These are phyloP conservation scores for Coemansia sp. DNA, from an alignment of 192 early-diverging fungal genomes.

Conservation along the genomic window DNA sequence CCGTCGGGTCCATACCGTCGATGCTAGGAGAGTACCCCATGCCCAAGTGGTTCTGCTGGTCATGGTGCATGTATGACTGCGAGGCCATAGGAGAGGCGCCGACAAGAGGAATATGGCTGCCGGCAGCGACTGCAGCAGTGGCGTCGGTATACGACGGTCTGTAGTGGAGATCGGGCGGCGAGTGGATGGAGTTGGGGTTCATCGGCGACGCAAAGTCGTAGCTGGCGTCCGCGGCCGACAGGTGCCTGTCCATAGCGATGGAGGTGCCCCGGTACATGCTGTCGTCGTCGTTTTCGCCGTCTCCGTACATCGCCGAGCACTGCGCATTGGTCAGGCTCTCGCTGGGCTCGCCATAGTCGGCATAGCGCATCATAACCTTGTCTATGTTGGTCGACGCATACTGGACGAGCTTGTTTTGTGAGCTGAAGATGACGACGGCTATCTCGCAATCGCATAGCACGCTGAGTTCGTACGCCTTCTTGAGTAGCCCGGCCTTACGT, in stretches of 20 bases:
- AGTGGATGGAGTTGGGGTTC: constrained; percentile 11
- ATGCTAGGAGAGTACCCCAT: constrained; percentile 38
- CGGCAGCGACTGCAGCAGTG: constrained; percentile 12
- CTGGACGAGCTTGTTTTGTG: constrained; percentile 90
- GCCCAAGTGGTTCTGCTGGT: constrained; percentile 28
- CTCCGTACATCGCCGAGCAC: constrained; percentile 36
- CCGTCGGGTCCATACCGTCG: constrained; percentile 25
- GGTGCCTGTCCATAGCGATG: constrained; percentile 17
- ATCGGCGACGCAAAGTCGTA: constrained; percentile 34
- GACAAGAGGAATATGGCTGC: neutral
- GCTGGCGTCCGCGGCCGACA: constrained; percentile 3
- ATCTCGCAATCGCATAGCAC: constrained; percentile 96
- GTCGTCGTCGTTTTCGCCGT: constrained; percentile 45
- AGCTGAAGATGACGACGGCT: constrained; percentile 92
- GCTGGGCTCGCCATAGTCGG: constrained; percentile 62
- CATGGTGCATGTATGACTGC: constrained; percentile 19
- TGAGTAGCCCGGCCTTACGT: constrained; percentile 92
- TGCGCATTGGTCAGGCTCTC: constrained; percentile 65
- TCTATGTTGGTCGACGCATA: constrained; percentile 95
- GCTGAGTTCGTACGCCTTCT: constrained; percentile 94
- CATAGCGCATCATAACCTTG: constrained; percentile 86
- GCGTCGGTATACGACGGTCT: constrained; percentile 1
- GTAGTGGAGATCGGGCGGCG: constrained; percentile 14
- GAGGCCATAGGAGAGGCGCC: neutral
- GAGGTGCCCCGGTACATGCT: constrained; percentile 19